Evolutionary conservation across 2,329 filamentous ascomycete species (phyloP), one percentile per base, ranked within the genome.

Genomic region (Alternaria sp.): DNA sequence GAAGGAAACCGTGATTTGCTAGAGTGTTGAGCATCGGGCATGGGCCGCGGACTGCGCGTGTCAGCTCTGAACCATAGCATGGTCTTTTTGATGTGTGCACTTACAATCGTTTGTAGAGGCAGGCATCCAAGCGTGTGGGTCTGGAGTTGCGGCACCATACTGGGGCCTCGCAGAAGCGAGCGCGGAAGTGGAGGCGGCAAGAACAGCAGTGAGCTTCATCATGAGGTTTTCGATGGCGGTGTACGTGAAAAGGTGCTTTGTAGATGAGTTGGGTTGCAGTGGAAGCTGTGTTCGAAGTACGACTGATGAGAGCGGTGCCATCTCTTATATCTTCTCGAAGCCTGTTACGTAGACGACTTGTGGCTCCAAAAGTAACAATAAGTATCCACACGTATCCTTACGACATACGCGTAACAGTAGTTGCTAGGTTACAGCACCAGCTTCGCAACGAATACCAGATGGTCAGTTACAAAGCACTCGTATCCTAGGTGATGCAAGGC

Each of bases 1-100:
- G 74, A 16, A 79, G 59, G 59, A 75, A 72, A 16, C 69, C 69
- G 51, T 77, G 75, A 61, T 78, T 79, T 11, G 75, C 73, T n/a
- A 77, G 68, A 2, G 74, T 72, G 51, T 78, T 79, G 32, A 77
- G 57, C 60, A 71, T 74, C 3, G 75, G 75, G 43, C 75, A 78
- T 20, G 73, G 76, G 1, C 70, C 71, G 12, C 73, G 69, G 57
- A 71, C 64, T 71, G 43, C 1, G 20, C 1, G 8, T 42, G 4
- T 41, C 20, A 6, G 36, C 8, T 38, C 26, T 42, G 11, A 5
- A 9, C 2, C 18, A 14, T 48, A 3, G 12, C 7, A 20, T 47
- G 4, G 2, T 2, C 9, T 6, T 36, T 16, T 16, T 0, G 5
- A 7, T 7, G 6, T 36, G 5, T 36, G 3, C 4, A 16, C 43